Conservation (phyloP, 768 basidiomycete species). For the Rhodotorula paludigena region DNA sequence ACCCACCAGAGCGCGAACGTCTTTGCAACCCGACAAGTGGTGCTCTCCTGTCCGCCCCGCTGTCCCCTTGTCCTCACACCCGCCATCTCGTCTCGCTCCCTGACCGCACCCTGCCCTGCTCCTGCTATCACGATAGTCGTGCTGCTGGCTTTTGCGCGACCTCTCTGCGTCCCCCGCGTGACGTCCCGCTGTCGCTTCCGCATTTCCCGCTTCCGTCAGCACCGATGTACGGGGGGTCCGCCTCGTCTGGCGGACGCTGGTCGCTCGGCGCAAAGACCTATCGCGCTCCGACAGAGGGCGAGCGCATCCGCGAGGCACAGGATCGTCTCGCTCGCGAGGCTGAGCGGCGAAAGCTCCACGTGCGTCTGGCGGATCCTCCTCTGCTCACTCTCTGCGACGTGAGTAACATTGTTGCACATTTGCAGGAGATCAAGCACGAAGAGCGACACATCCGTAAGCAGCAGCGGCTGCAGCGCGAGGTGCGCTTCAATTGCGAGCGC, state of each 20-base stretch:
- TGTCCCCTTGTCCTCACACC: too few relatives aligned
- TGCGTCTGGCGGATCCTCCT: background rate
- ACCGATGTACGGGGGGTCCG: constrained; percentile 6
- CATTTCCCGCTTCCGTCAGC: background rate
- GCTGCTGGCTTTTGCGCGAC: too few relatives aligned
- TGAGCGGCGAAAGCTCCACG: constrained; percentile 13
- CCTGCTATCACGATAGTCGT: too few relatives aligned
- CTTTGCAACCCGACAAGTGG: too few relatives aligned
- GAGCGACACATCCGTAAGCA: constrained; percentile 10
- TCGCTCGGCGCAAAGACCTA: constrained; percentile 9
- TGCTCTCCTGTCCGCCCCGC: too few relatives aligned
- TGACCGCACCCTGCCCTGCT: too few relatives aligned
- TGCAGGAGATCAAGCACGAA: constrained; percentile 15
- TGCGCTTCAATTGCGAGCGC: background rate
- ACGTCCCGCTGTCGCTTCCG: background rate
- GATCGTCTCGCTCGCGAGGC: background rate
- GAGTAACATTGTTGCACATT: too few relatives aligned
- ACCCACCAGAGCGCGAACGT: too few relatives aligned
- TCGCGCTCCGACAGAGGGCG: constrained; percentile 3
- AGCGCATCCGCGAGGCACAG: constrained; percentile 1
- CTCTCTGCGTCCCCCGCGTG: too few relatives aligned
- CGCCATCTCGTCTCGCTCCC: too few relatives aligned
- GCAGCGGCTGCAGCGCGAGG: background rate
- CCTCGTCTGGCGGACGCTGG: constrained; percentile 9
- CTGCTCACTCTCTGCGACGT: background rate